Evolutionary conservation across 176 grass and related monocot species (phyloP).

Genomic region (Areca catechu): DNA sequence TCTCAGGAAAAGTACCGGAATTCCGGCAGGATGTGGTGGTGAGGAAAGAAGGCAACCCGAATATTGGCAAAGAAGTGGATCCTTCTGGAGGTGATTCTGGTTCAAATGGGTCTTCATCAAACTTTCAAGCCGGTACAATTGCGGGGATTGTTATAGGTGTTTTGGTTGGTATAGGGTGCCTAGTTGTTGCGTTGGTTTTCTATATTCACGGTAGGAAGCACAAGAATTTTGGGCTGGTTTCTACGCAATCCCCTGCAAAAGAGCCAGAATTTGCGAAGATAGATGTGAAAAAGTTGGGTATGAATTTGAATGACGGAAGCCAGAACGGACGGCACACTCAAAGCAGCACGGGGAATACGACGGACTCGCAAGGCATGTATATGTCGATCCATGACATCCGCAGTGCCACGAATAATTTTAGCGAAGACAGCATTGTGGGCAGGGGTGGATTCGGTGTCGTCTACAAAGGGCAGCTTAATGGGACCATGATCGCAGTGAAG

Average conservation of each 20-base stretch:
- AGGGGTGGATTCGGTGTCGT: conserved; percentile 87
- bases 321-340: conserved; percentile 14
- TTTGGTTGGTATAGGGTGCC: conserved; percentile 33
- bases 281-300: conserved; percentile 31
- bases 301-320: too few species aligned
- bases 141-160: conserved; percentile 44
- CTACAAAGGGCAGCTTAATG: conserved; percentile 72
- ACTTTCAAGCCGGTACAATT: conserved; percentile 19
- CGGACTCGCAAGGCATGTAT: conserved; percentile 50
- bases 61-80: conserved; percentile 29
- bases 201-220: conserved; percentile 33
- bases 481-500: conserved; percentile 70
- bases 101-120: too few species aligned
- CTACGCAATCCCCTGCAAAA: conserved; percentile 25
- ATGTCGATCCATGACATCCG: conserved; percentile 51
- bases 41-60: conserved; percentile 37
- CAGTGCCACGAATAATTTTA: conserved; percentile 81
- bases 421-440: conserved; percentile 52
- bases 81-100: conserved; percentile 10
- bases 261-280: conserved; percentile 34
- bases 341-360: conserved; percentile 15
- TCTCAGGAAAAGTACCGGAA: conserved; percentile 53
- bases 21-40: conserved; percentile 48
- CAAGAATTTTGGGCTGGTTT: conserved; percentile 45
- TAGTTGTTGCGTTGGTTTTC: conserved; percentile 11